Base-by-base conservation (phyloP, 192 early-diverging fungal genomes). In the Allomyces macrogynus region DNA sequence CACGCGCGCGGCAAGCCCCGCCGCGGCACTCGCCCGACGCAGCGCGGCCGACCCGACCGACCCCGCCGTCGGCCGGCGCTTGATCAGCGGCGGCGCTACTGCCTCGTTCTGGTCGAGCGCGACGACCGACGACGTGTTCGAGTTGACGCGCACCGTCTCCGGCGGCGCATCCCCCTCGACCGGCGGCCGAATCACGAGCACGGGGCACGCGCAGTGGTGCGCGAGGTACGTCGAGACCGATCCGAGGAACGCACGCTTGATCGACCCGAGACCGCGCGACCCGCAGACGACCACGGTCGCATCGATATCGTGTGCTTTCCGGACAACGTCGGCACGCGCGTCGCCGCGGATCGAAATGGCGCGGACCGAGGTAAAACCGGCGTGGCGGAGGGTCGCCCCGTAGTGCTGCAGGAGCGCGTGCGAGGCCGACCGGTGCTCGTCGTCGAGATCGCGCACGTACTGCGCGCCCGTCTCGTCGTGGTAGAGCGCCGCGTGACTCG, bases 131-230 rank as follows among this genome's bases (percentile, higher is more conserved):
- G 49, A 57, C 49, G 12, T 57, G 16, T 57, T n/a, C 49, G 49
- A n/a, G 49, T 20, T 57, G 49, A n/a, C 20, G 49, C 12, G 49
- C 49, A 57, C 49, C 1, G 49, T 20, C 49, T 14, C 49, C 0
- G 49, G 49, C 49, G 12, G 16, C 49, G 20, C 16, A 16, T 57
- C 49, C 49, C 16, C 12, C 16, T 57, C 49, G 49, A n/a, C 49
- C 16, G 49, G 49, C 62, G 62, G 62, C 16, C 61, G 67, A 67
- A 67, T 57, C 61, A 68, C 63, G 42, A 68, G 25, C 7, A 68
- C 67, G 14, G 67, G 67, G 43, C 24, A 40, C n/a, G 61, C 26
- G 24, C n/a, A 27, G 32, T 63, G 62, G 57, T 68, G 24, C 57
- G 64, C 49, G 1, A 68, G 22, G 64, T 68, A 62, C 14, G 63